These are phyloP conservation scores for Isatis tinctoria DNA, from an alignment of 345 rosid species.

Conservation along the genomic window DNA sequence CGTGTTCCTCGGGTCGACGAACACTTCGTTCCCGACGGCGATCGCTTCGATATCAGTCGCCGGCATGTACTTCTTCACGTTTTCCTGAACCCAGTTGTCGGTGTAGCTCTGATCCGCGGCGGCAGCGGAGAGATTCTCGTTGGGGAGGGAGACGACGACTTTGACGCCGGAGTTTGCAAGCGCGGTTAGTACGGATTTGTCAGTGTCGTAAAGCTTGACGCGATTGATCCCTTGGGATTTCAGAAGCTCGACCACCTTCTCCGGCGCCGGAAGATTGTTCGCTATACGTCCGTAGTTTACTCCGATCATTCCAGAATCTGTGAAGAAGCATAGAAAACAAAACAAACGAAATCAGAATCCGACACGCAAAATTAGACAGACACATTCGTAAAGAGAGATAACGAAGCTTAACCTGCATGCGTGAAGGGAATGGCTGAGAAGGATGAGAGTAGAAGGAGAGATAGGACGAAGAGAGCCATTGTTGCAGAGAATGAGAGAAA, in stretches of 20 bases:
- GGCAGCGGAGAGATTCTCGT: slow-evolving; percentile 65
- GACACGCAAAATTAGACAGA: neutral
- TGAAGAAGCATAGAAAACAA: neutral
- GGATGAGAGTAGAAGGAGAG: slow-evolving; percentile 27
- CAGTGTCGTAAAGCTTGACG: slow-evolving; percentile 79
- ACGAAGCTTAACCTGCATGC: slow-evolving; percentile 34
- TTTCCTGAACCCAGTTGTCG: slow-evolving; percentile 76
- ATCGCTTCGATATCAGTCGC: slow-evolving; percentile 67
- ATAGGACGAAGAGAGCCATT: slow-evolving; percentile 12
- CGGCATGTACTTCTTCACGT: slow-evolving; percentile 53
- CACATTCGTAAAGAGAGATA: slow-evolving; percentile 10
- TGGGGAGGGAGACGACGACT: slow-evolving; percentile 75
- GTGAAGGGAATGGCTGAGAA: slow-evolving; percentile 24
- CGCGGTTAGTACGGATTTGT: slow-evolving; percentile 58
- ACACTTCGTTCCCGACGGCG: slow-evolving; percentile 90
- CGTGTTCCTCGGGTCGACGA: slow-evolving; percentile 69
- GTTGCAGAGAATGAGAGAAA: slow-evolving; percentile 8
- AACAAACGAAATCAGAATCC: slow-evolving; percentile 1
- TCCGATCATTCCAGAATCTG: slow-evolving; percentile 61
- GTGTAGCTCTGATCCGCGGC: slow-evolving; percentile 67
- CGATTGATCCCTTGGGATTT: slow-evolving; percentile 52
- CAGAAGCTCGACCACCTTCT: slow-evolving; percentile 62
- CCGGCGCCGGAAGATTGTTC: slow-evolving; percentile 62
- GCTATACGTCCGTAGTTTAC: slow-evolving; percentile 87
- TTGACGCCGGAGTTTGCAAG: slow-evolving; percentile 57